Percentiles rank a stretch among this genome's conserved stretches.
Evolutionary conservation across 2,329 filamentous ascomycete species (phyloP).

Genomic region (Fusarium albidum): DNA sequence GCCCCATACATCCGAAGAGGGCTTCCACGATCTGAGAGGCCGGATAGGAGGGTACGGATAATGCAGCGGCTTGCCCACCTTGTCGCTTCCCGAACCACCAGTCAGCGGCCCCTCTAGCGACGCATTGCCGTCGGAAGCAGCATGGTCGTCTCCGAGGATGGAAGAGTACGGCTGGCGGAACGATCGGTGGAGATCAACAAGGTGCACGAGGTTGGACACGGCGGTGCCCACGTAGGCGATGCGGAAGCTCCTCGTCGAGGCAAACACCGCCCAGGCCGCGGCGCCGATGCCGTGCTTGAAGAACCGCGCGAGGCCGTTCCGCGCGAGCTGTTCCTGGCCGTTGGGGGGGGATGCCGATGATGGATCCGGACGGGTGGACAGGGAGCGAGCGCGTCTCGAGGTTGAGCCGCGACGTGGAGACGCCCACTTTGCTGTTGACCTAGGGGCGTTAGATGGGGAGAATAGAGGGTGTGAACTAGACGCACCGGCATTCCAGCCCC

Average conservation of each 20-base stretch:
- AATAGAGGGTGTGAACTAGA: background rate
- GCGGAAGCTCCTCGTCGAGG: conserved; percentile 36
- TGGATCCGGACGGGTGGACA: conserved; percentile 8
- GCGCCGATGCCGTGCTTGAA: conserved; percentile 38
- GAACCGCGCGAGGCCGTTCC: conserved; percentile 35
- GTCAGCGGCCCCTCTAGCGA: conserved; percentile 22
- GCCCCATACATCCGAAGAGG: conserved; percentile 28
- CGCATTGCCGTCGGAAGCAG: conserved; percentile 24
- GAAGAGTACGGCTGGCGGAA: conserved; percentile 36
- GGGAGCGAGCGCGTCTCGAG: conserved; percentile 8
- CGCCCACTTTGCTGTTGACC: conserved; percentile 37
- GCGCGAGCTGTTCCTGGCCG: conserved; percentile 35
- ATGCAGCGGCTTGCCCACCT: conserved; percentile 22
- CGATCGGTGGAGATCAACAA: conserved; percentile 34
- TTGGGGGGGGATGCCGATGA: conserved; percentile 4
- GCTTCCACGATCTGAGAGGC: conserved; percentile 37
- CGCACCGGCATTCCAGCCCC: conserved; percentile 38
- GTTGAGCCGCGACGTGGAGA: conserved; percentile 22
- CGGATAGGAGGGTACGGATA: conserved; percentile 39
- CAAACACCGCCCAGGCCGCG: conserved; percentile 37
- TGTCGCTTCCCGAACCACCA: conserved; percentile 23
- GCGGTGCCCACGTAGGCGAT: conserved; percentile 39
- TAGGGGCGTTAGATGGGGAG: conserved; percentile 18
- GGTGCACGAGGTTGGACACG: conserved; percentile 36
- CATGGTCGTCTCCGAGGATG: background rate